Evolutionary conservation across 208 protist genomes (phyloP).

Genomic region (Trypanosoma scelopori): DNA sequence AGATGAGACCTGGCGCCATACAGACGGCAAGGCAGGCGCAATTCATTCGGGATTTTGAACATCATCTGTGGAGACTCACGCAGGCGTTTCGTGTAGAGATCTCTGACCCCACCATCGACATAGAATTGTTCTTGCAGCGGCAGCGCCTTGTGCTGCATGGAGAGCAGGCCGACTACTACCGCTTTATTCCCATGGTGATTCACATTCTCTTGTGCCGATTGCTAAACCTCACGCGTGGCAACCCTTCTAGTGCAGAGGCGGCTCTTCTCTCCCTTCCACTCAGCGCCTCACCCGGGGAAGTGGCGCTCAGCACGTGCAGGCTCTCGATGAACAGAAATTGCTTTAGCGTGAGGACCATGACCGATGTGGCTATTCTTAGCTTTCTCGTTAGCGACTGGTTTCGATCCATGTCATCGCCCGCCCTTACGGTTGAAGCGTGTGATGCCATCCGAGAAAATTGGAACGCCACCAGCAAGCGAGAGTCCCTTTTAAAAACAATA

Average conservation of each 20-base stretch:
- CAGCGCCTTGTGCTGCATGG: conserved; percentile 84
- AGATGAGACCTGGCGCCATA: conserved; percentile 73
- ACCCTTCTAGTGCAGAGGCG: conserved; percentile 33
- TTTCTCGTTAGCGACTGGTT: conserved; percentile 86
- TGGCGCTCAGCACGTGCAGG: conserved; percentile 52
- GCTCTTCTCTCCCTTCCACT: conserved; percentile 65
- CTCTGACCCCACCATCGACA: conserved; percentile 71
- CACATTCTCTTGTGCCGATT: conserved; percentile 76
- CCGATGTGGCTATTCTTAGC: conserved; percentile 60
- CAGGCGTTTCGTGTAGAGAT: conserved; percentile 80
- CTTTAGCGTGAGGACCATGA: conserved; percentile 58
- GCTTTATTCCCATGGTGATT: conserved; percentile 73
- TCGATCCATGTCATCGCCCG: conserved; percentile 60
- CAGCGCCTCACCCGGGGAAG: conserved; percentile 47
- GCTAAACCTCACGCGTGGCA: conserved; percentile 52
- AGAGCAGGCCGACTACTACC: conserved; percentile 73
- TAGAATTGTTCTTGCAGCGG: conserved; percentile 75
- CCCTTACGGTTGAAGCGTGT: conserved; percentile 54
- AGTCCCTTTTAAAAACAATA: conserved; percentile 40
- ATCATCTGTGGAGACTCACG: conserved; percentile 78
- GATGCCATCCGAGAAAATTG: conserved; percentile 62
- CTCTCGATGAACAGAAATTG: conserved; percentile 77
- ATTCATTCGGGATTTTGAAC: conserved; percentile 88
- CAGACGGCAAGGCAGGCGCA: conserved; percentile 82
- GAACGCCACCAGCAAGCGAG: conserved; percentile 32